Evolutionary conservation across 441 rosid species (phyloP), one percentile per base, ranked within the genome.

Genomic region (Brassica balearica): DNA sequence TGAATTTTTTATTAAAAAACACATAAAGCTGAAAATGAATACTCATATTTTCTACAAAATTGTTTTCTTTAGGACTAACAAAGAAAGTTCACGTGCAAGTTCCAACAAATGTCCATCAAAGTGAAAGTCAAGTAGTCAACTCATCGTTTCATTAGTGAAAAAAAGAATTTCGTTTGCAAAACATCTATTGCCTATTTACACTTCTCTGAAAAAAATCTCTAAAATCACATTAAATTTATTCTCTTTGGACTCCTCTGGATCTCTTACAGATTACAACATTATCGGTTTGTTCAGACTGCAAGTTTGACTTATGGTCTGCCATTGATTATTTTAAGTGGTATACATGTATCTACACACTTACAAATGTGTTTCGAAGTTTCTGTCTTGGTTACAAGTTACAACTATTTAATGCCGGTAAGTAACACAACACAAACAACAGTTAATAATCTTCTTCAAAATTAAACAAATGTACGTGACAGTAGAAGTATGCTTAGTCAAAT

Each of bases 51-150:
- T 53, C 9, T 53, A 6, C 9, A 53, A 53, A 14, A 5, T 53
- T 14, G 20, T 53, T 53, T 14, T 53, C 58, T 5, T 53, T 14
- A 53, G 58, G 58, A 53, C 58, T 14, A 48, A 15, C 58, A 53
- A 53, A 1, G 58, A 5, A 53, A 14, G 58, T 53, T 53, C 58
- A 53, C 58, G 58, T 53, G 58, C 20, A 53, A 14, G 58, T 53
- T 53, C 58, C 58, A 53, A 53, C 20, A 53, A n/a, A 15, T 53
- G 58, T 15, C 58, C 3, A 53, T 53, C 58, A 53, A 53, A 53
- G 58, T 53, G 58, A 53, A 14, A 53, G 58, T 53, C 56, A 51
- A 51, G 19, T 51, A 51, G 56, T 51, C 58, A 14, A 53, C 58
- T 14, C 58, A 53, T 53, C 20, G 58, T 53, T 53, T 53, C 58